These are phyloP conservation scores for Ballota nigra DNA, from an alignment of 257 asterid species.

Conservation along the genomic window DNA sequence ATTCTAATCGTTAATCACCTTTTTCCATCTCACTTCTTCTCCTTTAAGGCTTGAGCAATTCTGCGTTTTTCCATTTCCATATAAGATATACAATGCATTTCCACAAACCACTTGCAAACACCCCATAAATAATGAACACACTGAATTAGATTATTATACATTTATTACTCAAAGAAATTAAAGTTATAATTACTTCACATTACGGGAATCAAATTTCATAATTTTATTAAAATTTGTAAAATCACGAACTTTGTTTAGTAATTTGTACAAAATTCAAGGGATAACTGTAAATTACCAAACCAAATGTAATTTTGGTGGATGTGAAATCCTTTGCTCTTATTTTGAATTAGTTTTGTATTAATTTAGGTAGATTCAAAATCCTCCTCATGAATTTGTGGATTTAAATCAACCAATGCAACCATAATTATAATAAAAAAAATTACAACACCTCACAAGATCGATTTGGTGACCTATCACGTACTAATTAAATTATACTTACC, in stretches of 20 bases:
- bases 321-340: neutral
- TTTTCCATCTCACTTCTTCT: too few relatives aligned
- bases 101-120: too few relatives aligned
- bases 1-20: too few relatives aligned
- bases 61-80: too few relatives aligned
- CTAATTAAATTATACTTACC: neutral
- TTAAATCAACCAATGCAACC: neutral
- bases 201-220: too few relatives aligned
- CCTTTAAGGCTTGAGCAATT: too few relatives aligned
- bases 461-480: conserved; percentile 16
- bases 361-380: neutral
- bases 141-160: too few relatives aligned
- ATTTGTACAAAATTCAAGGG: neutral
- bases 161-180: too few relatives aligned
- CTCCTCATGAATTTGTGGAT: neutral
- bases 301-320: neutral
- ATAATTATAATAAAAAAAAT: neutral
- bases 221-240: too few relatives aligned
- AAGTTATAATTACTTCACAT: too few relatives aligned
- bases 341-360: neutral
- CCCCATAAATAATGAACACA: too few relatives aligned
- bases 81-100: too few relatives aligned
- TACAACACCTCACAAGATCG: neutral
- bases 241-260: neutral
- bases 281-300: neutral